phyloP scores from a whole-genome alignment of 2,329 filamentous ascomycete species.

The Claviceps pusilla region DNA sequence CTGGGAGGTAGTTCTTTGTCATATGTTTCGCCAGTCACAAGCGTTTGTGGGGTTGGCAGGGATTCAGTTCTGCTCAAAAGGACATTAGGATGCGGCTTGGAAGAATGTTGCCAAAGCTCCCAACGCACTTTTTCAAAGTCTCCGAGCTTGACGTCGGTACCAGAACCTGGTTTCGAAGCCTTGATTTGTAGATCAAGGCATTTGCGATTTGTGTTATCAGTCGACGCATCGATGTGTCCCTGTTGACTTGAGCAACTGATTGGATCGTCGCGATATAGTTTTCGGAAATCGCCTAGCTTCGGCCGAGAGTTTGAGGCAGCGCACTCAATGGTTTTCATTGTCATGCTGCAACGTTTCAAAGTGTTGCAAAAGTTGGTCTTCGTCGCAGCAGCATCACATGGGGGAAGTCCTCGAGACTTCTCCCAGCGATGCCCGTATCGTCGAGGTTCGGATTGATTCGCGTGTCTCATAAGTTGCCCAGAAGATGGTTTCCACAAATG shows the following conservation, averaged over 20 bases:
- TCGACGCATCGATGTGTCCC: neutral
- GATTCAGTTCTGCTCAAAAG: neutral
- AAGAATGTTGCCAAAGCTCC: neutral
- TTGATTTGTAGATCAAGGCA: too few relatives aligned
- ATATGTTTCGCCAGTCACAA: neutral
- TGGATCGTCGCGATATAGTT: neutral
- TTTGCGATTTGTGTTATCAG: neutral
- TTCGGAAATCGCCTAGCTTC: constrained; percentile 6
- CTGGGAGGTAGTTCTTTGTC: neutral
- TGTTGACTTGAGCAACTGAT: neutral
- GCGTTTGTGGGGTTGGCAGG: neutral
- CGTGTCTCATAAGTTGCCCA: neutral
- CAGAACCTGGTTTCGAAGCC: neutral
- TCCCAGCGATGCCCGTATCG: neutral
- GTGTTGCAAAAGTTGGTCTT: neutral
- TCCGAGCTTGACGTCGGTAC: neutral
- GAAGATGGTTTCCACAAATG: neutral
- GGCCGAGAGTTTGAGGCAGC: neutral
- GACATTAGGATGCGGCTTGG: neutral
- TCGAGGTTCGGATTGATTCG: neutral
- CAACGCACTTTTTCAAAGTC: constrained; percentile 1
- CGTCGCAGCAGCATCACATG: neutral
- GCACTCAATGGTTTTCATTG: neutral
- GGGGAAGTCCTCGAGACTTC: neutral
- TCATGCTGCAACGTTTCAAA: neutral